phyloP scores from a whole-genome alignment of 2,329 filamentous ascomycete genomes.

The Fusarium palustre region DNA sequence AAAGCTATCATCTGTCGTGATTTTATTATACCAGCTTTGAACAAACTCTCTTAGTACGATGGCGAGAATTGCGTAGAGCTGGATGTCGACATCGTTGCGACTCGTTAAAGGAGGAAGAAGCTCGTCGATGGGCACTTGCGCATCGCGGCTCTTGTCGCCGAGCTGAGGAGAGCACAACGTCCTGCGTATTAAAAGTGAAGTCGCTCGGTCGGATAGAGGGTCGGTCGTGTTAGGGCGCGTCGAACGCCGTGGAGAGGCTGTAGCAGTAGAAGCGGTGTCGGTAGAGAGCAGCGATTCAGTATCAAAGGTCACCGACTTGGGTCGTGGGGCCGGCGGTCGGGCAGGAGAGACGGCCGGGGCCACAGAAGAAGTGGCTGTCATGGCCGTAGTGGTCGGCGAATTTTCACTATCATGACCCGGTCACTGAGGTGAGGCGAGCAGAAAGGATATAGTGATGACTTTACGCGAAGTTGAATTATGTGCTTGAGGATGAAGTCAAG shows the following conservation, averaged over 20 bases:
- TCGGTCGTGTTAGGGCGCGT: slow-evolving; percentile 56
- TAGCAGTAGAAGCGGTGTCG: slow-evolving; percentile 19
- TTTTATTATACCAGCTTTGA: slow-evolving; percentile 90
- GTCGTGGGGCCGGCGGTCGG: slow-evolving; percentile 40
- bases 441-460: slow-evolving; percentile 4
- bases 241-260: slow-evolving; percentile 46
- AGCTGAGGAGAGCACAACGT: slow-evolving; percentile 81
- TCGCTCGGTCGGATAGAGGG: slow-evolving; percentile 81
- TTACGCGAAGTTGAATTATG: background rate
- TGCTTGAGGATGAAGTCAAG: slow-evolving; percentile 35
- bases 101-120: slow-evolving; percentile 91
- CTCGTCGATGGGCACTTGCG: slow-evolving; percentile 74
- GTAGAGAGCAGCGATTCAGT: slow-evolving; percentile 43
- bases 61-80: slow-evolving; percentile 92
- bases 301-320: slow-evolving; percentile 42
- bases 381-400: slow-evolving; percentile 41
- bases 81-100: slow-evolving; percentile 91
- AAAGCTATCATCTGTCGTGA: slow-evolving; percentile 90
- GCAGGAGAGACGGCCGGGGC: slow-evolving; percentile 39
- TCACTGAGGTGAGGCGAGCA: background rate
- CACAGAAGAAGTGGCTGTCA: slow-evolving; percentile 44
- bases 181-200: slow-evolving; percentile 82
- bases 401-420: slow-evolving; percentile 46
- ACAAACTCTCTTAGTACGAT: slow-evolving; percentile 92
- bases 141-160: slow-evolving; percentile 65